A percentile compares a stretch with the other conserved stretches of the same genome.
These are phyloP conservation scores for Russula brevipes DNA, from an alignment of 768 basidiomycete genomes.

Conservation along the genomic window DNA sequence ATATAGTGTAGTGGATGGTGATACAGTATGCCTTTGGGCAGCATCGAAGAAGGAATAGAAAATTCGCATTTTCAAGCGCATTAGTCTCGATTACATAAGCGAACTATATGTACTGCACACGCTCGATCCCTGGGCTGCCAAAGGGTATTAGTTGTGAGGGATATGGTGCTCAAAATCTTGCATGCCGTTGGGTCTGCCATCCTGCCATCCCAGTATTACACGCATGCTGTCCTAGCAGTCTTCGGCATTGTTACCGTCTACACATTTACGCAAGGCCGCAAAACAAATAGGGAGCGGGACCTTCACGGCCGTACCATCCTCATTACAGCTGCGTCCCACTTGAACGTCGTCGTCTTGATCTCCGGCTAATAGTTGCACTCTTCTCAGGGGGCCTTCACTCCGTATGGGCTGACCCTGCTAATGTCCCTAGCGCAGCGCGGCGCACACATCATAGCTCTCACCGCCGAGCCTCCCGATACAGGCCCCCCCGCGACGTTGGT, in stretches of 20 bases:
- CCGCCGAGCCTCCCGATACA: slow-evolving; percentile 52
- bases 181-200: slow-evolving; percentile 37
- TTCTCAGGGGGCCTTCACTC: slow-evolving; percentile 66
- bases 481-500: slow-evolving; percentile 54
- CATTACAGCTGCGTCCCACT: slow-evolving; percentile 51
- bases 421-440: slow-evolving; percentile 66
- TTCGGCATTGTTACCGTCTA: slow-evolving; percentile 45
- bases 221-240: slow-evolving; percentile 46
- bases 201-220: slow-evolving; percentile 54
- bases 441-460: slow-evolving; percentile 73
- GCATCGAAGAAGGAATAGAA: neutral
- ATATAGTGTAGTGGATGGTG: neutral
- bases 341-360: neutral
- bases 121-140: neutral
- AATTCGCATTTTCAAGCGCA: neutral
- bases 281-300: slow-evolving; percentile 68
- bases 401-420: slow-evolving; percentile 62
- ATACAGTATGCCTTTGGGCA: neutral
- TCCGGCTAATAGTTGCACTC: neutral
- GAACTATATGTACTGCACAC: neutral
- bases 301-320: slow-evolving; percentile 67
- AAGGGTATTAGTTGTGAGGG: neutral
- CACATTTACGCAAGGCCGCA: slow-evolving; percentile 61
- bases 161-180: slow-evolving; percentile 53
- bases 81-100: neutral